Percentiles rank a stretch among this genome's conserved stretches.
Evolutionary conservation across 2,329 filamentous ascomycete genomes (phyloP).

Genomic region (Sphaerostilbella broomeana): DNA sequence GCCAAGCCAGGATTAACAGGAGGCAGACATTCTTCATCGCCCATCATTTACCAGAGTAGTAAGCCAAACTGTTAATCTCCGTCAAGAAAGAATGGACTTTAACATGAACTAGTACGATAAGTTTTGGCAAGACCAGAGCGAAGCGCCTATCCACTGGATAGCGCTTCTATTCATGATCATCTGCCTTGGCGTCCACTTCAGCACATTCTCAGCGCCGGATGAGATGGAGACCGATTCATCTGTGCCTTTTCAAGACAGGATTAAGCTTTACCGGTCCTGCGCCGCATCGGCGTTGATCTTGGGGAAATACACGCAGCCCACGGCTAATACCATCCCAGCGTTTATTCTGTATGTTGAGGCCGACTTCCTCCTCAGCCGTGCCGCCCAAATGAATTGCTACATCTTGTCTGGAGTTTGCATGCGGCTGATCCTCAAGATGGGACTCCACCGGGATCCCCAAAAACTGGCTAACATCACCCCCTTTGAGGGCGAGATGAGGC

Average conservation of each 20-base stretch:
- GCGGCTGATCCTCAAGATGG: constrained; percentile 52
- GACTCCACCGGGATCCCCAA: constrained; percentile 49
- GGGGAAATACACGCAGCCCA: constrained; percentile 46
- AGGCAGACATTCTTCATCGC: constrained; percentile 45
- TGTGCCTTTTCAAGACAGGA: constrained; percentile 36
- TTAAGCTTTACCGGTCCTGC: constrained; percentile 42
- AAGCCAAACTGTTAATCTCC: constrained; percentile 14
- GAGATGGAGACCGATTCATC: constrained; percentile 38
- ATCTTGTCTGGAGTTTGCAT: constrained; percentile 44
- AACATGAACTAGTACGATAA: constrained; percentile 34
- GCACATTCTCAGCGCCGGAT: constrained; percentile 35
- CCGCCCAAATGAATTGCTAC: constrained; percentile 48
- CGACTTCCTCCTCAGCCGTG: constrained; percentile 45
- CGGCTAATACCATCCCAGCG: constrained; percentile 41
- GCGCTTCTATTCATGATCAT: constrained; percentile 45
- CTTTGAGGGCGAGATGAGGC: constrained; percentile 49
- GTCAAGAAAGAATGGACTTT: background rate
- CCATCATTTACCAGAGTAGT: constrained; percentile 44
- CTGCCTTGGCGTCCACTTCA: constrained; percentile 38
- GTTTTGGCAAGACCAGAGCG: constrained; percentile 41
- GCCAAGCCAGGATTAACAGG: background rate
- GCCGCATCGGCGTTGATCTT: constrained; percentile 46
- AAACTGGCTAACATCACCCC: constrained; percentile 43
- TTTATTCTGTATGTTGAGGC: constrained; percentile 47
- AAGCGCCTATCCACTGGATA: constrained; percentile 39